Conservation (phyloP, 2,329 filamentous ascomycete genomes). For the Ophiosphaerella korrae region DNA sequence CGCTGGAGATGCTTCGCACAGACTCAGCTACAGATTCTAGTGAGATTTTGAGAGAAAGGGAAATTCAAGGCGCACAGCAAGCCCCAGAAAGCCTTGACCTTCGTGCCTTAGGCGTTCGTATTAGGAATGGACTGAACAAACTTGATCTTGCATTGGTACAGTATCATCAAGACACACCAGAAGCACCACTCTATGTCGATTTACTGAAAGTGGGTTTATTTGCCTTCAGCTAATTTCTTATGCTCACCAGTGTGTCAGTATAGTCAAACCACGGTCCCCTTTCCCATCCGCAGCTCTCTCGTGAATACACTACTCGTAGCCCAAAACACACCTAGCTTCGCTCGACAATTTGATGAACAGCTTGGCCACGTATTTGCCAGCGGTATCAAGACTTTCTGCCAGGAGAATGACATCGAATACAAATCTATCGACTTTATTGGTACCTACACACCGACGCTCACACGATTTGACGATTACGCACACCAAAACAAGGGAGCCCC, state of each 20-base stretch:
- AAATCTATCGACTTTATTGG: conserved; percentile 60
- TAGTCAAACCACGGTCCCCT: conserved; percentile 61
- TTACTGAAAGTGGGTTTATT: conserved; percentile 47
- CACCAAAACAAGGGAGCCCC: conserved; percentile 42
- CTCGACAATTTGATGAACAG: conserved; percentile 63
- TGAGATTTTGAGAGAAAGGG: not conserved
- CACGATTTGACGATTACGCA: conserved; percentile 14
- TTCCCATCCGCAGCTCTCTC: conserved; percentile 60
- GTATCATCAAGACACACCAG: conserved; percentile 60
- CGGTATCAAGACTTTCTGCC: conserved; percentile 58
- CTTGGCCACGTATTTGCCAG: conserved; percentile 63
- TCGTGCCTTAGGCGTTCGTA: conserved; percentile 61
- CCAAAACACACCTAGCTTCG: conserved; percentile 57
- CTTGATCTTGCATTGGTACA: conserved; percentile 65
- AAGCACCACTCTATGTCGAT: conserved; percentile 61
- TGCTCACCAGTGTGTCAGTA: conserved; percentile 47
- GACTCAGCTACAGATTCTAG: conserved; percentile 18
- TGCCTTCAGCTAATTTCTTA: not conserved
- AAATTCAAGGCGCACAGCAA: conserved; percentile 3
- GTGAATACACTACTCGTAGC: conserved; percentile 63
- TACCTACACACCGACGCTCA: conserved; percentile 60
- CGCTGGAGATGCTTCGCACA: conserved; percentile 12
- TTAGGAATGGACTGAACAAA: conserved; percentile 60
- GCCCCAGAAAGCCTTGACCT: conserved; percentile 48
- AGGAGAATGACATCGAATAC: conserved; percentile 50